Percentiles rank a stretch among this genome's conserved stretches.
Evolutionary conservation across 148 eudicot species (phyloP).

Genomic region (Bassia scoparia): DNA sequence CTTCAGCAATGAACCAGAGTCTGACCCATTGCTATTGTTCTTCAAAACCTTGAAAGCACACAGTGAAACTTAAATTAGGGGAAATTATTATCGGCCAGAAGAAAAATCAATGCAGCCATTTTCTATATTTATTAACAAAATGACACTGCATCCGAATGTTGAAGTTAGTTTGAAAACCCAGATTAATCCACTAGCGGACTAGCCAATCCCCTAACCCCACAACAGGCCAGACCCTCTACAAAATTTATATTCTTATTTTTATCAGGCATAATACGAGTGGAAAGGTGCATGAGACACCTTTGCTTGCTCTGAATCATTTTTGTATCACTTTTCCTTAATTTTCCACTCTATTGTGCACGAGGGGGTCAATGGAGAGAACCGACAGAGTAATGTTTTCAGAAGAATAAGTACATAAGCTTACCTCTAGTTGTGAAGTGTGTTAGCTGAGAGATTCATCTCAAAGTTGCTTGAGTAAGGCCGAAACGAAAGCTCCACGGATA

Average conservation of each 20-base stretch:
- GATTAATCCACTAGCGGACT: neutral
- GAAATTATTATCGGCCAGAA: too few relatives aligned
- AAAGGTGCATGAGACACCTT: too few relatives aligned
- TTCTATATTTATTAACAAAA: neutral
- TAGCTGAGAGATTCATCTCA: conserved; percentile 93
- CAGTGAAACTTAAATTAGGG: neutral
- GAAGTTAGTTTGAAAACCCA: neutral
- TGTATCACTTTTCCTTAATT: too few relatives aligned
- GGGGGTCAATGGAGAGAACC: neutral
- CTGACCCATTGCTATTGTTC: conserved; percentile 82
- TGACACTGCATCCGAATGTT: neutral
- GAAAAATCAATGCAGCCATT: neutral
- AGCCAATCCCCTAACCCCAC: neutral
- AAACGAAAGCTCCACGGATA: conserved; percentile 77
- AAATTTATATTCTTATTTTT: too few relatives aligned
- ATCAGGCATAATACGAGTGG: too few relatives aligned
- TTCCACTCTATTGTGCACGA: neutral
- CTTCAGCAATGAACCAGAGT: conserved; percentile 74
- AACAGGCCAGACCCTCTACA: neutral
- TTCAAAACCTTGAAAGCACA: conserved; percentile 54
- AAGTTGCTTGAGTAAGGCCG: conserved; percentile 60
- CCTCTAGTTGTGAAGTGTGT: conserved; percentile 94
- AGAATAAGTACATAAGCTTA: conserved; percentile 23
- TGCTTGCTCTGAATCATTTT: too few relatives aligned
- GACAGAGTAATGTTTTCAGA: neutral